Conservation (phyloP, 1,139 yeast species). For the Pichia norvegensis region DNA sequence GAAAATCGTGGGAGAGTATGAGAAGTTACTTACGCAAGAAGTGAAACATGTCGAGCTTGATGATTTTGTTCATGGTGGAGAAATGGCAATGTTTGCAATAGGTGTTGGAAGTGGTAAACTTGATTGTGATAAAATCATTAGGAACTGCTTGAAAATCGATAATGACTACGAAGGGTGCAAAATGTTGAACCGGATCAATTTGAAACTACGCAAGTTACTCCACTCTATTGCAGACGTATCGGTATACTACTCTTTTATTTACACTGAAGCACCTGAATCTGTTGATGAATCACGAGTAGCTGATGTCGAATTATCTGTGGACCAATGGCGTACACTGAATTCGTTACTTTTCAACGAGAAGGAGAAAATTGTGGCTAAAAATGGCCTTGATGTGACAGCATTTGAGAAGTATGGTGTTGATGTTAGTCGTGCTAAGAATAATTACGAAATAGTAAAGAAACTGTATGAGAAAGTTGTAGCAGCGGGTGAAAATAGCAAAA, state of each 20-base stretch:
- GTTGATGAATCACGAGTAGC: conserved; percentile 19
- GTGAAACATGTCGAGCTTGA: conserved; percentile 14
- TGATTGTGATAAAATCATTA: conserved; percentile 26
- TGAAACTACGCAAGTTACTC: conserved; percentile 21
- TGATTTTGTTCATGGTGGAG: conserved; percentile 20
- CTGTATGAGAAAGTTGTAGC: conserved; percentile 6
- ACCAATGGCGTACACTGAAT: conserved; percentile 21
- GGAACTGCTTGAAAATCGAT: conserved; percentile 55
- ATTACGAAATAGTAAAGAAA: conserved; percentile 21
- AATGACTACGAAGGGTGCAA: conserved; percentile 58
- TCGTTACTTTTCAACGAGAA: conserved; percentile 16
- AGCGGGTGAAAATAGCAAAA: background rate
- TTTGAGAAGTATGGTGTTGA: conserved; percentile 16
- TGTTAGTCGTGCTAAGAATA: conserved; percentile 13
- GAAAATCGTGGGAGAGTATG: conserved; percentile 19
- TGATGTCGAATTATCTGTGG: conserved; percentile 21
- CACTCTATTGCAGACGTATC: conserved; percentile 20
- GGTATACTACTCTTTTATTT: conserved; percentile 26
- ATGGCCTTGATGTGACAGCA: conserved; percentile 14
- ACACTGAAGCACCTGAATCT: conserved; percentile 18
- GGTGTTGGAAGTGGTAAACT: conserved; percentile 9
- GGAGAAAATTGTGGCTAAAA: conserved; percentile 18
- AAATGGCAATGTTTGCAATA: conserved; percentile 21
- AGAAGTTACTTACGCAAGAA: conserved; percentile 17
- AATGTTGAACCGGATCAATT: conserved; percentile 36